A percentile compares a stretch with the other conserved stretches of the same genome.
These are phyloP conservation scores for Dendrobium officinale DNA, from an alignment of 106 monocot species.

Conservation along the genomic window DNA sequence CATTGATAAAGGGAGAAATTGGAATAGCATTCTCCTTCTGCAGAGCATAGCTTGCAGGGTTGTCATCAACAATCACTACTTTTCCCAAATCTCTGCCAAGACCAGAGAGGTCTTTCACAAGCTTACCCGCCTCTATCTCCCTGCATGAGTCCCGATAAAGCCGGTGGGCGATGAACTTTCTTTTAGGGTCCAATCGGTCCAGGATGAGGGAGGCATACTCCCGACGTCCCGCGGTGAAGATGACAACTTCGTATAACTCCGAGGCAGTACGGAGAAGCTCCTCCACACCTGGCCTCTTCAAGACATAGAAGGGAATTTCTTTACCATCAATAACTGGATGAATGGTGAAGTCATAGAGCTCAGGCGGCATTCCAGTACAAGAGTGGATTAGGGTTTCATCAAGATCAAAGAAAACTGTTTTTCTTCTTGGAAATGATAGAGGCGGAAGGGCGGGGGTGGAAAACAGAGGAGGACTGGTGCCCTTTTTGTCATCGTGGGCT, in stretches of 20 bases:
- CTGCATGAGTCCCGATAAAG: constrained; percentile 75
- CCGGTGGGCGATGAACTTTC: constrained; percentile 50
- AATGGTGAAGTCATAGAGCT: constrained; percentile 65
- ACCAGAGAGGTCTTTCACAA: constrained; percentile 63
- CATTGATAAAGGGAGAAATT: constrained; percentile 45
- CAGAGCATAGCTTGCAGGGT: constrained; percentile 58
- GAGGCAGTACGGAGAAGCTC: constrained; percentile 39
- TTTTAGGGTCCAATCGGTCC: constrained; percentile 54
- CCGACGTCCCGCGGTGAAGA: constrained; percentile 81
- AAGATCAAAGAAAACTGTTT: constrained; percentile 77
- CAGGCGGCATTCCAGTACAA: constrained; percentile 31
- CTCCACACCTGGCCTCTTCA: constrained; percentile 73
- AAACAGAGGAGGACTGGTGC: not conserved
- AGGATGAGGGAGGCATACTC: constrained; percentile 92
- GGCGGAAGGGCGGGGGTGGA: constrained; percentile 3
- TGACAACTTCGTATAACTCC: constrained; percentile 55
- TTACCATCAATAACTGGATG: constrained; percentile 53
- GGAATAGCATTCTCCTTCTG: constrained; percentile 76
- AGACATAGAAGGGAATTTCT: constrained; percentile 64
- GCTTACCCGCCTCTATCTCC: constrained; percentile 49
- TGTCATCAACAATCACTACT: constrained; percentile 79
- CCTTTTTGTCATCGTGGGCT: not conserved
- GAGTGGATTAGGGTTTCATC: constrained; percentile 94
- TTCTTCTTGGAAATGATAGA: constrained; percentile 17
- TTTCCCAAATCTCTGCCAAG: constrained; percentile 42